phyloP scores from a whole-genome alignment of 192 early-diverging fungal species.

The Gonapodya sp. region DNA sequence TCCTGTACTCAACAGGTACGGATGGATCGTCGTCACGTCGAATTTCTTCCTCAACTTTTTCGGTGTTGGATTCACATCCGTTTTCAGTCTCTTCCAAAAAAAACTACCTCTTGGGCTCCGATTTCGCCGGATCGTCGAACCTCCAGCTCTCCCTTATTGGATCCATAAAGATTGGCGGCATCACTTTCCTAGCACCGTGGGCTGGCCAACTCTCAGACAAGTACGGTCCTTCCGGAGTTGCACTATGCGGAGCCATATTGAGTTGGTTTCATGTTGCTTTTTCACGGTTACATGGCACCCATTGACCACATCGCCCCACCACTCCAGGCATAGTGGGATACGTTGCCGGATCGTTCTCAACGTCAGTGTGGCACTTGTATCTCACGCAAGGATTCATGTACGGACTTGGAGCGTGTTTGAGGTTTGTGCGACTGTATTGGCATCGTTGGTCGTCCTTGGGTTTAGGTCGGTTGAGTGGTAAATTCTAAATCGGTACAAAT shows the following conservation, averaged over 20 bases:
- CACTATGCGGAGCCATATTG: neutral
- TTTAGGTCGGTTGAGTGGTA: too few species aligned
- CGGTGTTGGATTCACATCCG: conserved; percentile 34
- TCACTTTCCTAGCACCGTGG: neutral
- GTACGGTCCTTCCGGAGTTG: neutral
- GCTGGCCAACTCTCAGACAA: neutral
- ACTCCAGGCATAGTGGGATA: neutral
- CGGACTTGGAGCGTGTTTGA: conserved; percentile 46
- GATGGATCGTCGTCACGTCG: conserved; percentile 31
- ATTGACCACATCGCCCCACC: neutral
- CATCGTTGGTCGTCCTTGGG: too few species aligned
- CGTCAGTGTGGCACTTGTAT: conserved; percentile 55
- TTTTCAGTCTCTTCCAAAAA: conserved; percentile 36
- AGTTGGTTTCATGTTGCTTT: neutral
- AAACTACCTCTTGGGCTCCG: conserved; percentile 19
- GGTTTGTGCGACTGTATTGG: conserved; percentile 43
- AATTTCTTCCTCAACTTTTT: conserved; percentile 29
- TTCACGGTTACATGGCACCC: neutral
- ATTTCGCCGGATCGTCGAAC: neutral
- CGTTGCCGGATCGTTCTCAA: conserved; percentile 48
- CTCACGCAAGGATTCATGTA: conserved; percentile 52
- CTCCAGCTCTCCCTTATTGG: neutral
- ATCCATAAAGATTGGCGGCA: neutral
- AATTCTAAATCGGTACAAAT: too few species aligned
- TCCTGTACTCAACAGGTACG: too few species aligned